Evolutionary conservation across 306 rosid genomes (phyloP), one percentile per base, ranked within the genome.

Genomic region (Quercus alba): DNA sequence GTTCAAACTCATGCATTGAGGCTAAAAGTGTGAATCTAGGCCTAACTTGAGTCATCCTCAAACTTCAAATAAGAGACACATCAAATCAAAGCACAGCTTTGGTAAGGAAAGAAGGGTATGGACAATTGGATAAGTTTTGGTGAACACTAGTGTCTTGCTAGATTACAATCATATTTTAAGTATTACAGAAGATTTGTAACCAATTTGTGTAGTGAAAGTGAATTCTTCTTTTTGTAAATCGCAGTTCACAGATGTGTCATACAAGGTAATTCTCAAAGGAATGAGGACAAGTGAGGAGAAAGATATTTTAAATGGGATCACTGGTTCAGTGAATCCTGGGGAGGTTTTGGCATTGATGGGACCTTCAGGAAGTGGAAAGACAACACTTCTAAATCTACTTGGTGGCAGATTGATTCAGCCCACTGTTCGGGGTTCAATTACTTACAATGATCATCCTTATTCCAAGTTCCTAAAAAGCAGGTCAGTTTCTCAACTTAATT

Each of bases 331-430:
- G 21, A 85, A 85, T 84, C 98, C 99, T 7, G 94, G 99, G 9
- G 99, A 96, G 81, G 98, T 96, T 78, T 82, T 96, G 79, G 99
- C 99, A 28, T 75, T 96, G 80, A 96, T 96, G 99, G 99, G 99
- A 49, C 99, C 99, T 70, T 96, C 98, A 3, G 98, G 99, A 78
- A 93, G 99, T 82, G 99, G 99, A 84, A 96, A 96, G 78, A 93
- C 99, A 30, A 88, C 90, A 12, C 97, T 96, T 19, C 81, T 96
- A 3, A 96, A 84, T 85, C 85, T 96, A 33, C 97, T 96, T 44
- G 97, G 99, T 68, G 97, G 98, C 41, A 86, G 97, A 86, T 14
- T 85, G 58, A 61, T 52, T 8, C 89, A 83, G 44, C 75, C 90
- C 15, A 69, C 86, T 26, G 85, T 81, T 28, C 75, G 85, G 20